Evolutionary conservation across 1,139 yeast species (phyloP), one percentile per base, ranked within the genome.

Genomic region (Debaryomycetaceae sp.): DNA sequence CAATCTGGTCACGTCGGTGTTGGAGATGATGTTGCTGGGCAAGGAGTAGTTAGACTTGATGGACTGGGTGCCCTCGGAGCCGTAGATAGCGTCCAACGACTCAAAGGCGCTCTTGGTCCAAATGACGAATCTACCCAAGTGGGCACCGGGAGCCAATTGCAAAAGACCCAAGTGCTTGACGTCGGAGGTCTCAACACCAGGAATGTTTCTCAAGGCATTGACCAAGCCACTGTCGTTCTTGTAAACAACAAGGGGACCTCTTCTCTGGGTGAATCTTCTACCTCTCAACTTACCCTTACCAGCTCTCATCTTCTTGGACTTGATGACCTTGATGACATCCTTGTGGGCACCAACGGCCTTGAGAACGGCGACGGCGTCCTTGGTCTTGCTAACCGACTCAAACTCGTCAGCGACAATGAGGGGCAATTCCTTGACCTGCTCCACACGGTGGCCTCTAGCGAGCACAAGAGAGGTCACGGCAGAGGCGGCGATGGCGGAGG

Each of bases 211-310:
- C 79, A 90, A 85, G 45, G 98, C 98, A 77, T 85, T 85, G 61
- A 82, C 94, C 38, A 90, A 57, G 73, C 98, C 97, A 62, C 87
- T 83, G 78, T 92, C 97, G 71, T 87, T 75, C 57, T 85, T 78
- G 85, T 87, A 90, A 68, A 90, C 95, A 52, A 90, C 94, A 62
- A 90, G 82, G 62, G 99, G 99, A 68, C 99, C 99, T 71, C 92
- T 85, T 79, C 97, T 86, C 75, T 90, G 98, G 55, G 95, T 85
- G 81, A 76, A 82, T 77, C 99, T 90, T 77, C 99, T 85, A 73
- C 94, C 94, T 80, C 99, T 86, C 73, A 85, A 73, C 77, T 90
- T 90, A 81, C 99, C 99, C 80, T 90, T 85, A 77, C 99, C 99
- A 53, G 98, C 96, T 75, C 98, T 86, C 73, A 86, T 67, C 73